A percentile compares a stretch with the other conserved stretches of the same genome.
These are phyloP conservation scores for Penicillium lividum DNA, from an alignment of 495 filamentous ascomycete species.

Conservation along the genomic window DNA sequence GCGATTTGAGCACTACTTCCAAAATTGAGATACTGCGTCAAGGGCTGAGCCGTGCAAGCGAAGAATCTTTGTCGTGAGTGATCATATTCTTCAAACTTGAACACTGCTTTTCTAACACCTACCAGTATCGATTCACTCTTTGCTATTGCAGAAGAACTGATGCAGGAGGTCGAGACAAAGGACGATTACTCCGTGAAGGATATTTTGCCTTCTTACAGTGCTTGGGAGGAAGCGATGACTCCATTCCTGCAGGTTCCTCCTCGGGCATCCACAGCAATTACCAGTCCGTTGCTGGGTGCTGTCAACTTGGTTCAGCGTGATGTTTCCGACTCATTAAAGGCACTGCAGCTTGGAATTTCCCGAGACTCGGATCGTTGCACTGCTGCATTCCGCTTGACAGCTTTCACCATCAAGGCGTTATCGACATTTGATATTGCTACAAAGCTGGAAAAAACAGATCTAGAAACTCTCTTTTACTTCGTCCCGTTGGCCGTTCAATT, in stretches of 20 bases:
- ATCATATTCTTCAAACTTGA: not conserved
- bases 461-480: conserved; percentile 45
- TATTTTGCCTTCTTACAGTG: conserved; percentile 48
- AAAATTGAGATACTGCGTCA: conserved; percentile 53
- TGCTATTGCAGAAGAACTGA: conserved; percentile 52
- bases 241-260: conserved; percentile 60
- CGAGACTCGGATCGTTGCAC: conserved; percentile 71
- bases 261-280: conserved; percentile 65
- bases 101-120: conserved; percentile 3
- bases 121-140: conserved; percentile 55
- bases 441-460: conserved; percentile 32
- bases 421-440: conserved; percentile 29
- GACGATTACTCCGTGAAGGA: conserved; percentile 35
- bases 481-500: conserved; percentile 58
- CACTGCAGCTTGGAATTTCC: conserved; percentile 34
- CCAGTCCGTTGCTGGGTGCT: conserved; percentile 67
- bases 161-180: conserved; percentile 38
- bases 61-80: conserved; percentile 56
- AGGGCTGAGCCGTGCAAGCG: conserved; percentile 50
- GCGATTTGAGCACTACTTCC: conserved; percentile 39
- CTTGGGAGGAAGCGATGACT: conserved; percentile 56
- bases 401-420: conserved; percentile 63
- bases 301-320: conserved; percentile 61
- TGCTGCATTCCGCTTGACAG: conserved; percentile 68
- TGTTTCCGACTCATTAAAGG: conserved; percentile 26